These are phyloP conservation scores for Suillus ampliporus DNA, from an alignment of 768 basidiomycete genomes.

Conservation along the genomic window DNA sequence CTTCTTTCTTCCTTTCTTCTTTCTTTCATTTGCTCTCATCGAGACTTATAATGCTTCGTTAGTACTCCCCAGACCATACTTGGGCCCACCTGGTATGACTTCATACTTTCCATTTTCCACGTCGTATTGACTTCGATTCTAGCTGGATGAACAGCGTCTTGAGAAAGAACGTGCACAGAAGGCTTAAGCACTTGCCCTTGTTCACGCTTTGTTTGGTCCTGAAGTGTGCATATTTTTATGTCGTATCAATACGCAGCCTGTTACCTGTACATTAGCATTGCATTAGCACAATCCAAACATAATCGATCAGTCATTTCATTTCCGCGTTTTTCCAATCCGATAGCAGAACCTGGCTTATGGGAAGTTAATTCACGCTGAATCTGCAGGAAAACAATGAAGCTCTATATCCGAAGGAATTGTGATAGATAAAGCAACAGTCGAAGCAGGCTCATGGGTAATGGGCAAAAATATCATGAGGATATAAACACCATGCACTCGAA, in stretches of 20 bases:
- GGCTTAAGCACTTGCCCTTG: slow-evolving; percentile 4
- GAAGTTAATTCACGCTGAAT: slow-evolving; percentile 1
- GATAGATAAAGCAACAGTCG: slow-evolving; percentile 19
- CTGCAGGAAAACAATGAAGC: slow-evolving; percentile 9
- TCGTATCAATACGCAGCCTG: background rate
- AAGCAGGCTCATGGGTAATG: slow-evolving; percentile 8
- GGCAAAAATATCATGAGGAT: slow-evolving; percentile 19
- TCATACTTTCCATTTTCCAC: background rate
- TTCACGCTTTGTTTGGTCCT: background rate
- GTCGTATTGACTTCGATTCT: slow-evolving; percentile 9
- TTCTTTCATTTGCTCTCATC: background rate
- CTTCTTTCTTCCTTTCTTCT: background rate
- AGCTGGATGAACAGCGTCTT: slow-evolving; percentile 38
- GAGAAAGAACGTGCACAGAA: slow-evolving; percentile 21
- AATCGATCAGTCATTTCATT: background rate
- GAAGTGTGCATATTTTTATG: background rate
- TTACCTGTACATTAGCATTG: background rate
- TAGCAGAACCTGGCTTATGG: background rate
- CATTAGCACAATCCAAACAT: background rate
- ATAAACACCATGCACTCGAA: slow-evolving; percentile 14
- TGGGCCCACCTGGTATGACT: slow-evolving; percentile 33
- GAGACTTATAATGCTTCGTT: background rate
- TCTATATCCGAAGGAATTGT: slow-evolving; percentile 24
- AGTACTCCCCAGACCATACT: slow-evolving; percentile 30
- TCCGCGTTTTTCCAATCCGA: background rate